Conservation (phyloP, 75 land plant species). For the Azolla pinnata region DNA sequence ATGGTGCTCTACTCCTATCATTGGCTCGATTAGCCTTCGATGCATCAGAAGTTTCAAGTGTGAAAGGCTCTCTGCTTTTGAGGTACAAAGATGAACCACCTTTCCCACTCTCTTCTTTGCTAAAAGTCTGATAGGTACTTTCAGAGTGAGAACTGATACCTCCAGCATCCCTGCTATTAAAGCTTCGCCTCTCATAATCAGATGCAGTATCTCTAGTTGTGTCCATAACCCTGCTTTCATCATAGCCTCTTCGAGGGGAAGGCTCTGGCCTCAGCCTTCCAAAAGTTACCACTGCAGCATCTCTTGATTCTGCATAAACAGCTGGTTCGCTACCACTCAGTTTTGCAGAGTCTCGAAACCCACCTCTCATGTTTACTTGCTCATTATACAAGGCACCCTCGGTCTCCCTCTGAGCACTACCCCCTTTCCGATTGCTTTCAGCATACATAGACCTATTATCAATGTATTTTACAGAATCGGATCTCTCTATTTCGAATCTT, state of each 20-base stretch:
- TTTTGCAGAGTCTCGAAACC: slow-evolving; percentile 2
- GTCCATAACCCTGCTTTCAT: slow-evolving; percentile 7
- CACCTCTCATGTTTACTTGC: too few species aligned
- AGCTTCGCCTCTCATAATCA: slow-evolving; percentile 14
- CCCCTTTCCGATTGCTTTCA: slow-evolving; percentile 4
- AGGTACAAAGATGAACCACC: background rate
- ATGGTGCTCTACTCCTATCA: slow-evolving; percentile 18
- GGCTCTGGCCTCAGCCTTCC: background rate
- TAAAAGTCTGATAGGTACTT: background rate
- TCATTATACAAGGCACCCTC: slow-evolving; percentile 1
- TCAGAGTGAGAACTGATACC: background rate
- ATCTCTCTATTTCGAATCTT: background rate
- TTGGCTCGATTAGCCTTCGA: background rate
- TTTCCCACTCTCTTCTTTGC: background rate
- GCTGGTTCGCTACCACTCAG: slow-evolving; percentile 3
- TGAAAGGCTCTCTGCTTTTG: background rate
- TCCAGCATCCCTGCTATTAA: background rate
- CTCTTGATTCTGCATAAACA: background rate
- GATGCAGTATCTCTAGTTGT: slow-evolving; percentile 4
- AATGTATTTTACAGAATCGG: background rate
- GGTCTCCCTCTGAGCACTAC: slow-evolving; percentile 12
- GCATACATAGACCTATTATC: background rate
- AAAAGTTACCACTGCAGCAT: background rate
- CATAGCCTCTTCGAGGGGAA: slow-evolving; percentile 12
- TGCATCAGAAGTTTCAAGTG: slow-evolving; percentile 1